Evolutionary conservation across 2,329 filamentous ascomycete genomes (phyloP).

Genomic region (Penicillium sp.): DNA sequence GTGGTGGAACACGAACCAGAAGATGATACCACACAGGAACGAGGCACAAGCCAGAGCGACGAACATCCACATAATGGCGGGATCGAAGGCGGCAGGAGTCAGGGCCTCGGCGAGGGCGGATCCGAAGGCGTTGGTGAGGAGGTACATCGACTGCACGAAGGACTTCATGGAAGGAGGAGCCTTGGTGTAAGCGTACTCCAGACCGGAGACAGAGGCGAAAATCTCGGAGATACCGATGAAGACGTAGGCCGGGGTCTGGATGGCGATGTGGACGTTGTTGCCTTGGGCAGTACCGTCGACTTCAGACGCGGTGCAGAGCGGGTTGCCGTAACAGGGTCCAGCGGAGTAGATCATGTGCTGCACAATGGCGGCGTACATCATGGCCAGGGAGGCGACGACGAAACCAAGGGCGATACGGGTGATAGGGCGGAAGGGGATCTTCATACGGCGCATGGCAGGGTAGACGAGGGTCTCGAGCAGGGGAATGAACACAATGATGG

Average conservation of each 20-base stretch:
- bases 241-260: conserved; percentile 48
- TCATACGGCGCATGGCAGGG: conserved; percentile 63
- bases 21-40: conserved; percentile 52
- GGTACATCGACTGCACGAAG: conserved; percentile 58
- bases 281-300: conserved; percentile 34
- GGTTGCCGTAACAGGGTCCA: conserved; percentile 53
- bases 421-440: conserved; percentile 71
- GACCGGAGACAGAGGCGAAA: conserved; percentile 65
- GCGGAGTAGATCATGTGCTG: conserved; percentile 58
- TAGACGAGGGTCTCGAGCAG: conserved; percentile 70
- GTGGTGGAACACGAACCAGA: conserved; percentile 54
- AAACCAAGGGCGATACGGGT: conserved; percentile 74
- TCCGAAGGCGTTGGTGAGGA: conserved; percentile 61
- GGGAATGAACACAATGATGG: conserved; percentile 74
- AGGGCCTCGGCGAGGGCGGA: conserved; percentile 63
- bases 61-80: conserved; percentile 68
- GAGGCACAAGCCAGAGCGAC: conserved; percentile 55
- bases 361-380: conserved; percentile 61
- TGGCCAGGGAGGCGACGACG: conserved; percentile 62
- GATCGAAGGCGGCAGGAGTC: conserved; percentile 62
- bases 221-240: conserved; percentile 56
- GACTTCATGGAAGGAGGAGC: conserved; percentile 69
- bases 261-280: conserved; percentile 47
- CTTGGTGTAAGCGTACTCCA: conserved; percentile 75
- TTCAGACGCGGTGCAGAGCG: conserved; percentile 34